phyloP scores from a whole-genome alignment of 139 green algal species.

The Chlorella ohadii region DNA sequence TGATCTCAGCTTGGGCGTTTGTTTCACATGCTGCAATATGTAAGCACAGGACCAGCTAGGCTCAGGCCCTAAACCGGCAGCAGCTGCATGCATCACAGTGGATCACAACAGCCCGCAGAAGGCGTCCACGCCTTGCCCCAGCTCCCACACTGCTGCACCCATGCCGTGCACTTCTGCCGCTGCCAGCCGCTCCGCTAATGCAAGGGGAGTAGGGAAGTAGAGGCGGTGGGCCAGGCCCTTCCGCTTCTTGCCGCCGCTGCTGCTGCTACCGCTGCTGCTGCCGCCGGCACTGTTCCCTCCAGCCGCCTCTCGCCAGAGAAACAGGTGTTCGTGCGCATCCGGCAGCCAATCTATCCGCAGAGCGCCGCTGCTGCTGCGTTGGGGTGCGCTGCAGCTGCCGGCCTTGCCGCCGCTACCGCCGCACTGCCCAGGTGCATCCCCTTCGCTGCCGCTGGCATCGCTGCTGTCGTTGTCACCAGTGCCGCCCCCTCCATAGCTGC shows the following conservation, averaged over 20 bases:
- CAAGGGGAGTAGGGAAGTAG: conserved; percentile 60
- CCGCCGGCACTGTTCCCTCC: background rate
- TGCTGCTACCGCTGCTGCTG: background rate
- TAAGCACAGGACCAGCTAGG: too few relatives aligned
- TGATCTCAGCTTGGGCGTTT: too few relatives aligned
- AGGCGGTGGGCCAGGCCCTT: conserved; percentile 31
- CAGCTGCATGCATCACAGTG: too few relatives aligned
- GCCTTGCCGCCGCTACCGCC: background rate
- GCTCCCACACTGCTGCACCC: conserved; percentile 73
- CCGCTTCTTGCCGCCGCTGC: background rate
- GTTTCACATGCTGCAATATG: too few relatives aligned
- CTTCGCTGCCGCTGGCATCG: background rate
- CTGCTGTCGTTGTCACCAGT: background rate
- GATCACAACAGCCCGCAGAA: conserved; percentile 65
- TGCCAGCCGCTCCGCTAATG: conserved; percentile 52
- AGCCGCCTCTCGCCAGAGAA: background rate
- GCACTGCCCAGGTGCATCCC: too few relatives aligned
- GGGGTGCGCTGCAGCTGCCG: background rate
- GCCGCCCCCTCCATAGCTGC: background rate
- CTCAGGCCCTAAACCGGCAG: too few relatives aligned
- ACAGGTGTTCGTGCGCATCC: background rate
- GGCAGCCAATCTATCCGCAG: background rate
- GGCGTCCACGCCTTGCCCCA: conserved; percentile 69
- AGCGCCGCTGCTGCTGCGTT: conserved; percentile 33
- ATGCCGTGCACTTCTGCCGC: conserved; percentile 24